Conservation (phyloP, 768 basidiomycete genomes). For the Psilocybe tampanensis region DNA sequence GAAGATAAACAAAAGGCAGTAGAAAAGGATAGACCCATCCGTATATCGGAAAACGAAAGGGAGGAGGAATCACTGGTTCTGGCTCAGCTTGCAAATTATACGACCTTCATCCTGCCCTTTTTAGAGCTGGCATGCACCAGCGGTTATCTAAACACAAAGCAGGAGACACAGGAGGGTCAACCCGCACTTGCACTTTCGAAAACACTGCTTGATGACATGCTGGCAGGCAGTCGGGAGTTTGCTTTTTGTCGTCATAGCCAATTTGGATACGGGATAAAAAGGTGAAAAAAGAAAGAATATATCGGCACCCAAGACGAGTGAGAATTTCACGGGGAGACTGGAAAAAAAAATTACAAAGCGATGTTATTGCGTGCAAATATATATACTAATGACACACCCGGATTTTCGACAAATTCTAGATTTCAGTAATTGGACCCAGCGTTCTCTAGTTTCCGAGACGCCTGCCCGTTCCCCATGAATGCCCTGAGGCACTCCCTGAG, state of each 20-base stretch:
- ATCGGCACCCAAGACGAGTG: too few species aligned
- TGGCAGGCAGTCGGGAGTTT: conserved; percentile 9
- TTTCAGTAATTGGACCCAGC: not conserved
- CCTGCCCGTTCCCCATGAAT: conserved; percentile 22
- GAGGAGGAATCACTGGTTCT: not conserved
- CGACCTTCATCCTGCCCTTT: conserved; percentile 16
- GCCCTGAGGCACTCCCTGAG: conserved; percentile 12
- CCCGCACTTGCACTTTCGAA: not conserved
- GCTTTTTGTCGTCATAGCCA: conserved; percentile 14
- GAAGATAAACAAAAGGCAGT: too few species aligned
- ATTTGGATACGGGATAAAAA: not conserved
- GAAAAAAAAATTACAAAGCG: not conserved
- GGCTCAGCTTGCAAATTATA: conserved; percentile 21
- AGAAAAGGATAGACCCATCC: too few species aligned
- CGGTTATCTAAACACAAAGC: conserved; percentile 11
- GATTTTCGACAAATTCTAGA: not conserved
- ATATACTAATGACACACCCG: not conserved
- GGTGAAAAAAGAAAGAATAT: not conserved
- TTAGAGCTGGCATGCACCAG: conserved; percentile 7
- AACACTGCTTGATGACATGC: conserved; percentile 5
- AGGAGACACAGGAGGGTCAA: not conserved
- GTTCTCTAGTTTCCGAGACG: not conserved
- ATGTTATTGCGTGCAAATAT: not conserved
- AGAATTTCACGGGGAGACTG: too few species aligned
- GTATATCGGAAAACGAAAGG: not conserved